These are phyloP conservation scores for Alectoria sarmentosa DNA, from an alignment of 495 filamentous ascomycete species.

Conservation along the genomic window DNA sequence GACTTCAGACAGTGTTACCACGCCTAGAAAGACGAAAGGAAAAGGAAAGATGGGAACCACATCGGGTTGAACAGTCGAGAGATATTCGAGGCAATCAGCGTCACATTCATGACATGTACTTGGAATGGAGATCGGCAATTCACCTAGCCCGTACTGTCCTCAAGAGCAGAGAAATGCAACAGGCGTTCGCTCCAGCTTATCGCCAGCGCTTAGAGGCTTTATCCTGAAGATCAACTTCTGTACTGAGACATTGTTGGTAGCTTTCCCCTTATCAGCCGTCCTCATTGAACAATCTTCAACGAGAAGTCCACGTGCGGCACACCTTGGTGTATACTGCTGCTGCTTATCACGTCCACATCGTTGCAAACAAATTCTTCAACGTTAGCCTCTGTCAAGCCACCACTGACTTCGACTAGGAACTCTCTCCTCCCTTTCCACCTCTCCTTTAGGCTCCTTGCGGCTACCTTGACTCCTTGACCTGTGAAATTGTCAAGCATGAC, in stretches of 20 bases:
- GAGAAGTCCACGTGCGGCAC: constrained; percentile 91
- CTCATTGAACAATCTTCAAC: constrained; percentile 60
- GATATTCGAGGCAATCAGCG: neutral
- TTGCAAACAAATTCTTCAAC: constrained; percentile 71
- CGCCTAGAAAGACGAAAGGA: neutral
- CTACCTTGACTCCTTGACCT: constrained; percentile 61
- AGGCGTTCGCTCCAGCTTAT: neutral
- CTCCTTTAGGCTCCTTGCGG: constrained; percentile 64
- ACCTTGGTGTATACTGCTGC: constrained; percentile 94
- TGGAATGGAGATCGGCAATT: neutral
- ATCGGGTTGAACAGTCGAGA: neutral
- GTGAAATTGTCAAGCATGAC: constrained; percentile 97
- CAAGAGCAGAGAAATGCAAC: neutral
- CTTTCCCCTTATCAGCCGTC: neutral
- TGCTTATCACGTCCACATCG: constrained; percentile 91
- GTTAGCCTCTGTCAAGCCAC: constrained; percentile 81
- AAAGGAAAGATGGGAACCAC: neutral
- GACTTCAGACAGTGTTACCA: neutral
- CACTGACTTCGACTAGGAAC: constrained; percentile 86
- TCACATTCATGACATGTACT: neutral
- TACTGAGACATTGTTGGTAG: neutral
- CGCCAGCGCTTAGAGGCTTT: neutral
- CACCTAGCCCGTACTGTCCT: neutral
- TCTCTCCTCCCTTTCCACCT: constrained; percentile 36
- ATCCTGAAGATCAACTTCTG: neutral